phyloP scores from a whole-genome alignment of 352 stramenopile genomes.

The Phytophthora sp. region DNA sequence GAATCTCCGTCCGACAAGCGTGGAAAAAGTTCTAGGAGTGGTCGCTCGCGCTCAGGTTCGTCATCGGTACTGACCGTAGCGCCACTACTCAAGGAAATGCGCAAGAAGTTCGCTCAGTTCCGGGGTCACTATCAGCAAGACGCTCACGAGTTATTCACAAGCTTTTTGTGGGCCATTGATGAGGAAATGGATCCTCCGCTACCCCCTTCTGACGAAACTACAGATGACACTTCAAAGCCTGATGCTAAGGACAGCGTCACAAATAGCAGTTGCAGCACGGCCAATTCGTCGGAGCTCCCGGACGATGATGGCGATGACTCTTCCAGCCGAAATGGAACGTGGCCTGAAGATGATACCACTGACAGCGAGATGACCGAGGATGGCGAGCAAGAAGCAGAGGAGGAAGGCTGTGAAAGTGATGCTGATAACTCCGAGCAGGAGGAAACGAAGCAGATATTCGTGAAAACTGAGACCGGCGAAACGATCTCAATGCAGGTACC shows the following conservation, averaged over 20 bases:
- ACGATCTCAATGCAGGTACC: conserved; percentile 68
- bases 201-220: conserved; percentile 3
- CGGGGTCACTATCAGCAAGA: conserved; percentile 96
- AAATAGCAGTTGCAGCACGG: conserved; percentile 29
- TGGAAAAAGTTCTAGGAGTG: conserved; percentile 24
- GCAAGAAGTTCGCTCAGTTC: conserved; percentile 93
- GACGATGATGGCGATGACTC: conserved; percentile 27
- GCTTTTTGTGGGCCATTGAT: conserved; percentile 91
- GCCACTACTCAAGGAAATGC: conserved; percentile 68
- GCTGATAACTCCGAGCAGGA: conserved; percentile 28
- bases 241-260: conserved; percentile 16
- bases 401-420: conserved; percentile 33
- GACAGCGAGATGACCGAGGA: conserved; percentile 26
- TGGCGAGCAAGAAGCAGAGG: conserved; percentile 23
- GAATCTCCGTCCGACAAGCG: conserved; percentile 20
- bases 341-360: conserved; percentile 25
- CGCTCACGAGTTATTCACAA: conserved; percentile 95
- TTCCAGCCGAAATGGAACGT: conserved; percentile 22
- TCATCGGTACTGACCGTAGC: conserved; percentile 63
- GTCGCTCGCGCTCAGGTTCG: conserved; percentile 25
- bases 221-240: not conserved
- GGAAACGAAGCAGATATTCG: conserved; percentile 61
- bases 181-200: conserved; percentile 66
- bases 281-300: conserved; percentile 31
- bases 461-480: conserved; percentile 66